Base-by-base conservation (phyloP, 2,329 filamentous ascomycete genomes). In the Atkinsonella hypoxylon region DNA sequence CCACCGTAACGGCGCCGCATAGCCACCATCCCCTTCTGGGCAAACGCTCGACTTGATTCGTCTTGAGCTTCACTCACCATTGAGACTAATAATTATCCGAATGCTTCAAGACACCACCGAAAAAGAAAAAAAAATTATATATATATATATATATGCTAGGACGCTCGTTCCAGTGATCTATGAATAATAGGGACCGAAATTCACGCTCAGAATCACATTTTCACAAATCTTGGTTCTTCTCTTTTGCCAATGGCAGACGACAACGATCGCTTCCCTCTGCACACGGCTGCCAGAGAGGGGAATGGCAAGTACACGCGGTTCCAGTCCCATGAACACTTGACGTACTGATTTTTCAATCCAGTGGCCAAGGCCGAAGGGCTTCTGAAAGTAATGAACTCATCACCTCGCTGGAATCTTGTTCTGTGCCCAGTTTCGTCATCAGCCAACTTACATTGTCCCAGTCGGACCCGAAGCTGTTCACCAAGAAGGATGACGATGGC, bases 221-320 rank as follows among this genome's bases (percentile, higher is more conserved):
- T 22, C 5, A 22, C 20, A 5, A 5, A 22, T 22, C 5, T 22
- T 26, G 26, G 26, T 5, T 7, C 26, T 26, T 26, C 26, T 26
- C 26, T 26, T 26, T 26, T 26, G 4, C 26, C 26, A 9, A 66
- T 66, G 62, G 63, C 66, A 48, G 62, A 67, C 7, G 64, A 73
- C 18, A 58, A 67, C 43, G 73, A 81, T 48, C 88, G 85, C 60
- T 96, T 83, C 59, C 85, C 89, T 30, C 83, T 96, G 42, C 91
- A 97, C 63, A 87, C 87, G 57, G 91, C 91, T 41, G 85, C 85
- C 54, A 79, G 90, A 51, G 88, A 95, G 66, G 89, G 90, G 41
- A 85, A 81, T 73, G 77, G 90, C 95, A 76, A 64, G 76, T 46
- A 31, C 9, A 22, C 20, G 12, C 31, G 8, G 8, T 32, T 15